These are phyloP conservation scores for Xanthoconium purpureum DNA, from an alignment of 768 basidiomycete genomes.

Conservation along the genomic window DNA sequence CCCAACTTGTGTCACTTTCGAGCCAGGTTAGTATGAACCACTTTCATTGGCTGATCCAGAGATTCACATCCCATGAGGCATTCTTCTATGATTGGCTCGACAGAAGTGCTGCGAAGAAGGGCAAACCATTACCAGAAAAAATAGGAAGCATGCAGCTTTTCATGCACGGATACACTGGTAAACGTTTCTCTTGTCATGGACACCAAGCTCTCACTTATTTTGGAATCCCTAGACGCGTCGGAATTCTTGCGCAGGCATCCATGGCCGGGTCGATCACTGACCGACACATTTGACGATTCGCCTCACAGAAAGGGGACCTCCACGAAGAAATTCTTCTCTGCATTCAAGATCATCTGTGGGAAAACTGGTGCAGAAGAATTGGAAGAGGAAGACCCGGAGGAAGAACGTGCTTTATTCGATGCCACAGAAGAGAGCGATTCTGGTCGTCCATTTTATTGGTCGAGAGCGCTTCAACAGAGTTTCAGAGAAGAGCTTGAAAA, in stretches of 20 bases:
- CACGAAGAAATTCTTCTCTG: constrained; percentile 63
- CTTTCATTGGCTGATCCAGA: not conserved
- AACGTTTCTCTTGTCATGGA: not conserved
- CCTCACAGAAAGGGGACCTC: constrained; percentile 69
- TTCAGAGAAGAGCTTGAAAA: constrained; percentile 90
- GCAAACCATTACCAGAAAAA: constrained; percentile 80
- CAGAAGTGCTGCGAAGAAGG: constrained; percentile 76
- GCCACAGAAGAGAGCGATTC: constrained; percentile 55
- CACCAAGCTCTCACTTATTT: not conserved
- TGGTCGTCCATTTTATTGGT: constrained; percentile 79
- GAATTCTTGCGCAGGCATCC: constrained; percentile 84
- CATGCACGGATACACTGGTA: constrained; percentile 78
- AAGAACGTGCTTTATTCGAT: constrained; percentile 68
- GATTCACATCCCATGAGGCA: constrained; percentile 42
- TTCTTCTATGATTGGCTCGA: constrained; percentile 96
- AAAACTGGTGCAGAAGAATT: constrained; percentile 75
- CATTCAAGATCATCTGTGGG: constrained; percentile 81
- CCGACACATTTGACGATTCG: constrained; percentile 84
- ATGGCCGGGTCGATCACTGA: constrained; percentile 81
- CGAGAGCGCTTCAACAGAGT: constrained; percentile 67
- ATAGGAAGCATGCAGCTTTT: constrained; percentile 91
- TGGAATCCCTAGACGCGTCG: constrained; percentile 62
- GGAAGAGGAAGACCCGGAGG: constrained; percentile 72
- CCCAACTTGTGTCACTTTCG: constrained; percentile 78
- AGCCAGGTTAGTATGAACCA: constrained; percentile 47